Percentiles rank a stretch among this genome's conserved stretches.
These are phyloP conservation scores for Dothistroma pini DNA, from an alignment of 2,329 filamentous ascomycete genomes.

Conservation along the genomic window DNA sequence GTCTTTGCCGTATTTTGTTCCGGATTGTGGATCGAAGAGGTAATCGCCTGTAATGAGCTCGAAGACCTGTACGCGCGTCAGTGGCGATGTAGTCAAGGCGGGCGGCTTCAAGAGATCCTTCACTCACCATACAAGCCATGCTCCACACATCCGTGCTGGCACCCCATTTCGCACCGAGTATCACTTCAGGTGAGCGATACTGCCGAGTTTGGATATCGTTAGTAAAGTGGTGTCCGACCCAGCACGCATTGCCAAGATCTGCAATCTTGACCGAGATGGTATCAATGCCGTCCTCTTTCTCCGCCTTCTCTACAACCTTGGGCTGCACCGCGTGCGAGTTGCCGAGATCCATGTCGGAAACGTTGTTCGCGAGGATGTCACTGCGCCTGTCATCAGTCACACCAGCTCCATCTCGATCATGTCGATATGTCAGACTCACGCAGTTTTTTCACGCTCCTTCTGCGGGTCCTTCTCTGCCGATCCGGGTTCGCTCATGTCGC, in stretches of 20 bases:
- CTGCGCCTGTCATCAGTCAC: constrained; percentile 33
- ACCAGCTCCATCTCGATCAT: not conserved
- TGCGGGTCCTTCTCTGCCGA: constrained; percentile 50
- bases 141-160: constrained; percentile 99
- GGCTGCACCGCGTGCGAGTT: constrained; percentile 55
- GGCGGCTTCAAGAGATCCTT: not conserved
- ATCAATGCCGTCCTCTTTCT: constrained; percentile 55
- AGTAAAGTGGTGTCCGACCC: constrained; percentile 98
- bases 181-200: constrained; percentile 95
- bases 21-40: constrained; percentile 95
- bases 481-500: constrained; percentile 13
- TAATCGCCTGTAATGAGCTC: constrained; percentile 98
- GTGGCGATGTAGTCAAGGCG: not conserved
- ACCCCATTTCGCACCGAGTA: constrained; percentile 94
- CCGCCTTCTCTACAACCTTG: constrained; percentile 59
- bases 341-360: constrained; percentile 90
- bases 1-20: constrained; percentile 98
- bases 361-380: constrained; percentile 85
- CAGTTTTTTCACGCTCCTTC: constrained; percentile 85
- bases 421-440: constrained; percentile 58
- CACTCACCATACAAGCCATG: constrained; percentile 93
- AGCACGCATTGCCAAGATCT: constrained; percentile 96
- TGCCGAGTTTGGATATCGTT: constrained; percentile 98
- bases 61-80: constrained; percentile 65
- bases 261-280: constrained; percentile 99